Base-by-base conservation (phyloP, 495 filamentous ascomycete genomes). In the Immersiella caudata region DNA sequence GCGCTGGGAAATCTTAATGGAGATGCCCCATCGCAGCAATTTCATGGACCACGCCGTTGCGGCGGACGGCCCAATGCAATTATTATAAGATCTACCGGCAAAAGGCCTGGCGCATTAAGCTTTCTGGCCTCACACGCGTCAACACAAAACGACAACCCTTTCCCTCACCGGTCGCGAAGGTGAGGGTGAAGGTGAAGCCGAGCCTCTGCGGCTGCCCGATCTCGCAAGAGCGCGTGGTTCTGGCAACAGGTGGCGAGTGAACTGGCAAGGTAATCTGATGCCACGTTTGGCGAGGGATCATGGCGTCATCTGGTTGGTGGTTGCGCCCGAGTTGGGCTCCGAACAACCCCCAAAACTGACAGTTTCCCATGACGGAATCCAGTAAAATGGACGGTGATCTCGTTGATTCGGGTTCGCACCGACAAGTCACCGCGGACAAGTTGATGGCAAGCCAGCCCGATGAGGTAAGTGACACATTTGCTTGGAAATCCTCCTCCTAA, bases 231-330 rank as follows among this genome's bases (percentile, higher is more conserved):
- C 14, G 54, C 20, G 6, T 14, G 2, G 40, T 18, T 18, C 40
- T 46, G 40, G 14, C 40, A 18, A 46, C 40, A 46, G 40, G 40
- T 46, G 40, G 40, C 40, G 40, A 18, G 40, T 46, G 40, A 46
- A 46, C 40, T 46, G 33, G 49, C 66, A 24, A 58, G 50, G 64
- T n/a, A n/a, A 70, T 70, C 35, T 64, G 56, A 64, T 73, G 72
- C 72, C 74, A 76, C 74, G 74, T 76, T 66, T 74, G 60, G 62
- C 56, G 60, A 36, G 26, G 55, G 71, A 64, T 67, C 73, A 58
- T 70, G 74, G 64, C 68, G 29, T 20, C 16, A 57, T 56, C 24
- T 76, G 72, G 72, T 73, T 73, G 72, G 74, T 36, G 51, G 49
- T 14, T 2, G 6, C 11, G 40, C 5, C 3, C 35, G 50, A 36